phyloP scores from a whole-genome alignment of 2,329 filamentous ascomycete species.

The Epicoccum sorghinum region DNA sequence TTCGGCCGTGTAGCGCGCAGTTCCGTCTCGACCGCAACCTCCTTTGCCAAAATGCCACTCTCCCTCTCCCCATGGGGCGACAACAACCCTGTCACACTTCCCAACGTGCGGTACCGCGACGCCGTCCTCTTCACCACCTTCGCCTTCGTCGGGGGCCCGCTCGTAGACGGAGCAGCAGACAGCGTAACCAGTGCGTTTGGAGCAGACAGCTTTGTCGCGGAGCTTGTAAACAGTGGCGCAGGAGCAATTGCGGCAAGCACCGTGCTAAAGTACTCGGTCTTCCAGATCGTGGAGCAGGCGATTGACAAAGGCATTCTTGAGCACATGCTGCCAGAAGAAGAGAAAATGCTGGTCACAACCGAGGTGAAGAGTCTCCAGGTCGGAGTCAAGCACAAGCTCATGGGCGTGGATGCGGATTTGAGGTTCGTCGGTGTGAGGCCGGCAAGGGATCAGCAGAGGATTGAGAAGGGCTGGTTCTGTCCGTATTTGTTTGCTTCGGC shows the following conservation, averaged over 20 bases:
- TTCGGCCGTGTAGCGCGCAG: constrained; percentile 45
- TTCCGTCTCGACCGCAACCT: constrained; percentile 41
- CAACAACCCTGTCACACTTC: constrained; percentile 49
- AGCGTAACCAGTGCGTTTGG: constrained; percentile 40
- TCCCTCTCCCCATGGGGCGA: constrained; percentile 47
- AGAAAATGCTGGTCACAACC: constrained; percentile 47
- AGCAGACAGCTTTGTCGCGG: constrained; percentile 43
- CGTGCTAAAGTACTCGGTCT: constrained; percentile 43
- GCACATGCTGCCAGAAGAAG: constrained; percentile 48
- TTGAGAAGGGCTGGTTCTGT: constrained; percentile 48
- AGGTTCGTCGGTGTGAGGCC: constrained; percentile 39
- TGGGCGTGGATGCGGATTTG: constrained; percentile 49
- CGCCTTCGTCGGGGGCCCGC: constrained; percentile 43
- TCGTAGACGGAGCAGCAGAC: constrained; percentile 40
- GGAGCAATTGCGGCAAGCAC: constrained; percentile 36
- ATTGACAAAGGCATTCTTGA: constrained; percentile 48
- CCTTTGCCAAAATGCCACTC: constrained; percentile 42
- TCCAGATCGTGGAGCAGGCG: constrained; percentile 49
- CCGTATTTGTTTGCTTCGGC: constrained; percentile 46
- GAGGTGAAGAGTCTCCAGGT: constrained; percentile 47
- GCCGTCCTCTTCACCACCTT: constrained; percentile 48
- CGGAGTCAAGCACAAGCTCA: constrained; percentile 49
- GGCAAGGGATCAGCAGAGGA: constrained; percentile 27
- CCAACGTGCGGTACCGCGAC: constrained; percentile 49
- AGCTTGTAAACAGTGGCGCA: constrained; percentile 41